Evolutionary conservation across 2,329 filamentous ascomycete genomes (phyloP).

Genomic region (Neopestalotiopsis sp.): DNA sequence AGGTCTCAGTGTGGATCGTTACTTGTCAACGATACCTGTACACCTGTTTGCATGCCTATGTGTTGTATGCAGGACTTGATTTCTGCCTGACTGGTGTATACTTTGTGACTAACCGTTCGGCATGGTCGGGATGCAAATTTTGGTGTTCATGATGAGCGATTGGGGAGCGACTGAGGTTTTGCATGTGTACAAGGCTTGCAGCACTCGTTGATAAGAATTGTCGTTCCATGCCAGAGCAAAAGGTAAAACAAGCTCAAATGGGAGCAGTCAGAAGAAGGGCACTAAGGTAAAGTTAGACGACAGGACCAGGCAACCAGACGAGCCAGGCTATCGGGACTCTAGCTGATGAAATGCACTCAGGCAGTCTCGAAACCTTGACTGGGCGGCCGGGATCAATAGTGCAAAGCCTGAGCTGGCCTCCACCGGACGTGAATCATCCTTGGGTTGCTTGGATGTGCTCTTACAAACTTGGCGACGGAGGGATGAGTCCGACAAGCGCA

Average conservation of each 20-base stretch:
- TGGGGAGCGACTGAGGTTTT: neutral
- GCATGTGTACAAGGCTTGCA: neutral
- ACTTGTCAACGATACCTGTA: no score
- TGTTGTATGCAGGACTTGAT: no score
- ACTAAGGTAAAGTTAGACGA: no score
- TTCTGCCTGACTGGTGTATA: no score
- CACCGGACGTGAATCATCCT: no score
- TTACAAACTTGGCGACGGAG: neutral
- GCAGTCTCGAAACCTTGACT: neutral
- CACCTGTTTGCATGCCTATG: no score
- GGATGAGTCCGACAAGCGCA: neutral
- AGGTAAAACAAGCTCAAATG: slow-evolving; percentile 1
- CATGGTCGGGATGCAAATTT: no score
- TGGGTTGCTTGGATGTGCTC: no score
- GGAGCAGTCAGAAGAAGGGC: neutral
- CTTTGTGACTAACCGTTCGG: no score
- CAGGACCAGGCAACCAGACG: neutral
- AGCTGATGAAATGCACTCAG: neutral
- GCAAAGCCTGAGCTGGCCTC: neutral
- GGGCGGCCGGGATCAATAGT: neutral
- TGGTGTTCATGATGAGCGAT: no score
- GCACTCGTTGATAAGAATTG: neutral
- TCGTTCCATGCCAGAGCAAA: neutral
- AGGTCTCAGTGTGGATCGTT: no score
- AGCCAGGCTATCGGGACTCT: neutral